Evolutionary conservation across 169 alveolate genomes (phyloP).

Genomic region (Cardiosporidium cionae): DNA sequence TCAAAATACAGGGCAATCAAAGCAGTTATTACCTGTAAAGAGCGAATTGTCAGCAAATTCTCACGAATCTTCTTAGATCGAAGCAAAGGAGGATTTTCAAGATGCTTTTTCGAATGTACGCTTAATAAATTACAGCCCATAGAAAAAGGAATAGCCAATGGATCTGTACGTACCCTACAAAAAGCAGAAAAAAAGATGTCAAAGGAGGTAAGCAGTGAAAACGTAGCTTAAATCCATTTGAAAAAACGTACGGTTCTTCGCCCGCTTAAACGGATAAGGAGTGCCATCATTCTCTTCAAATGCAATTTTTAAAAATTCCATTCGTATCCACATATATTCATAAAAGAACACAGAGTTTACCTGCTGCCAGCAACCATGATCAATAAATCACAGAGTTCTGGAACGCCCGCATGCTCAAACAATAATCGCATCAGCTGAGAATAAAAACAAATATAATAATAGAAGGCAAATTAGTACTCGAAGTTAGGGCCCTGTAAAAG

Average conservation of each 20-base stretch:
- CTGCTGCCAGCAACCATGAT: constrained; percentile 31
- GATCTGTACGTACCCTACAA: constrained; percentile 22
- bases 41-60: background rate
- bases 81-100: background rate
- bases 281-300: too few species aligned
- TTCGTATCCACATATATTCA: too few species aligned
- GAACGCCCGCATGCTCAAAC: constrained; percentile 7
- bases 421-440: constrained; percentile 5
- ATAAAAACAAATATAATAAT: background rate
- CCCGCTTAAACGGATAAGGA: too few species aligned
- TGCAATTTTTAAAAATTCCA: too few species aligned
- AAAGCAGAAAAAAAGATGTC: background rate
- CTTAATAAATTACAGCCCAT: constrained; percentile 31
- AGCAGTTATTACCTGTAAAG: constrained; percentile 7
- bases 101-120: constrained; percentile 34
- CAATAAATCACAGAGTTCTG: background rate
- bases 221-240: too few species aligned
- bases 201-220: too few species aligned
- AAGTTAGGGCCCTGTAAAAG: too few species aligned
- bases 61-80: background rate
- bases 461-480: too few species aligned
- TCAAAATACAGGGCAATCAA: too few species aligned
- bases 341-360: background rate
- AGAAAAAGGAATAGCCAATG: constrained; percentile 25
- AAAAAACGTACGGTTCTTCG: too few species aligned